phyloP scores from a whole-genome alignment of 2,329 filamentous ascomycete species.

The Parafenestella ontariensis region DNA sequence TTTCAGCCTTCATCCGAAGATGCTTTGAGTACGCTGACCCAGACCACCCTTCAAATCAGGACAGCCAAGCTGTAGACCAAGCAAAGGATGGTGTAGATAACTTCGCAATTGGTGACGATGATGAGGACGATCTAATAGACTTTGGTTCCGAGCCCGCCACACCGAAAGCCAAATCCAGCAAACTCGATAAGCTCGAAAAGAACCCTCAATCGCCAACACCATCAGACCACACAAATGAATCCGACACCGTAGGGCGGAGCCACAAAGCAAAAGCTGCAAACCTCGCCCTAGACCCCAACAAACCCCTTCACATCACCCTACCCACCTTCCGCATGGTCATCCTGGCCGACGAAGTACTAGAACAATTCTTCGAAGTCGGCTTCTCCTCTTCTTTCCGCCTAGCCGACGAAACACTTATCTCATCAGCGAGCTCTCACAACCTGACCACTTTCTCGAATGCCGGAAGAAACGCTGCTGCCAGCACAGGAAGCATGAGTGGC shows the following conservation, averaged over 20 bases:
- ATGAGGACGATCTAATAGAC: constrained; percentile 70
- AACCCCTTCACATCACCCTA: constrained; percentile 92
- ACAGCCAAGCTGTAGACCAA: constrained; percentile 40
- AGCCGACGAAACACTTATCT: constrained; percentile 66
- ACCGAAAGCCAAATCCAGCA: constrained; percentile 43
- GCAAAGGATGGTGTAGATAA: constrained; percentile 55
- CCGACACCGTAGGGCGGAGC: constrained; percentile 39
- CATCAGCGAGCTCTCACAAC: constrained; percentile 66
- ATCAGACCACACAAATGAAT: constrained; percentile 32
- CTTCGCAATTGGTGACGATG: constrained; percentile 76
- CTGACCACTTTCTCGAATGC: constrained; percentile 86
- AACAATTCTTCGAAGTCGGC: constrained; percentile 96
- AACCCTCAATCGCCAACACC: constrained; percentile 36
- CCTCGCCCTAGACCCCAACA: constrained; percentile 86
- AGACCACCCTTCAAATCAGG: constrained; percentile 70
- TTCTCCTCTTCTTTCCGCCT: constrained; percentile 94
- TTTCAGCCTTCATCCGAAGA: constrained; percentile 92
- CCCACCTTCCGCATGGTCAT: constrained; percentile 99
- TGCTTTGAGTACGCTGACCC: constrained; percentile 99
- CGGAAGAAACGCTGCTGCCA: constrained; percentile 53
- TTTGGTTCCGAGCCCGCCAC: constrained; percentile 55
- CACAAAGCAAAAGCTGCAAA: constrained; percentile 79
- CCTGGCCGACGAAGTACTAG: constrained; percentile 90
- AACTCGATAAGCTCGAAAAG: constrained; percentile 30
- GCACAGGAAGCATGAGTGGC: constrained; percentile 50